These are phyloP conservation scores for Fomitopsis palustris DNA, from an alignment of 1,284 basidiomycete species.

Conservation along the genomic window DNA sequence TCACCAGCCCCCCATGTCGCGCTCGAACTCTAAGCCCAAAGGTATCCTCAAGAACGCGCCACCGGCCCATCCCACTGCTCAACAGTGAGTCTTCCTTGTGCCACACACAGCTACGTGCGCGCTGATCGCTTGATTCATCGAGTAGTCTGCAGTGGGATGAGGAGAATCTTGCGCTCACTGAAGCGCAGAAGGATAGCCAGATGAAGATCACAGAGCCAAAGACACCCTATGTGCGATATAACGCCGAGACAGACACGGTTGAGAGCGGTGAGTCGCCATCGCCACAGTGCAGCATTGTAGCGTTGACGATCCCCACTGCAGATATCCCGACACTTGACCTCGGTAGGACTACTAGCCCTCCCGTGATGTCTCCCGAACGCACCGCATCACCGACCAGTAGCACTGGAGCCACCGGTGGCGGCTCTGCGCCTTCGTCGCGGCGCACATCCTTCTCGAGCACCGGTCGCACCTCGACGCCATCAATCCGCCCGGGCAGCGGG, in stretches of 20 bases:
- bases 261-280: slow-evolving; percentile 55
- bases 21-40: slow-evolving; percentile 59
- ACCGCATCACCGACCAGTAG: slow-evolving; percentile 27
- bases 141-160: slow-evolving; percentile 86
- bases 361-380: slow-evolving; percentile 19
- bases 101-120: background rate
- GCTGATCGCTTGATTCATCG: slow-evolving; percentile 22
- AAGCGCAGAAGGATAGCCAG: slow-evolving; percentile 88
- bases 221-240: slow-evolving; percentile 92
- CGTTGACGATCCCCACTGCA: slow-evolving; percentile 24
- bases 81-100: slow-evolving; percentile 36
- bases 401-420: slow-evolving; percentile 37
- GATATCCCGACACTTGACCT: slow-evolving; percentile 70
- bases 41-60: slow-evolving; percentile 82
- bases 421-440: slow-evolving; percentile 71
- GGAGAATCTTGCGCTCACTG: slow-evolving; percentile 84
- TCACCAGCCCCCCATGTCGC: slow-evolving; percentile 27
- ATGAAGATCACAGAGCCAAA: slow-evolving; percentile 98
- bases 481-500: slow-evolving; percentile 54
- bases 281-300: background rate
- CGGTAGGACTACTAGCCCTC: slow-evolving; percentile 23
- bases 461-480: slow-evolving; percentile 44
- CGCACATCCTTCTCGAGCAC: slow-evolving; percentile 75
- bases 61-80: slow-evolving; percentile 37
- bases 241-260: slow-evolving; percentile 79